phyloP scores from a whole-genome alignment of 1,139 yeast species.

The Yamadazyma spencermartinsiae region DNA sequence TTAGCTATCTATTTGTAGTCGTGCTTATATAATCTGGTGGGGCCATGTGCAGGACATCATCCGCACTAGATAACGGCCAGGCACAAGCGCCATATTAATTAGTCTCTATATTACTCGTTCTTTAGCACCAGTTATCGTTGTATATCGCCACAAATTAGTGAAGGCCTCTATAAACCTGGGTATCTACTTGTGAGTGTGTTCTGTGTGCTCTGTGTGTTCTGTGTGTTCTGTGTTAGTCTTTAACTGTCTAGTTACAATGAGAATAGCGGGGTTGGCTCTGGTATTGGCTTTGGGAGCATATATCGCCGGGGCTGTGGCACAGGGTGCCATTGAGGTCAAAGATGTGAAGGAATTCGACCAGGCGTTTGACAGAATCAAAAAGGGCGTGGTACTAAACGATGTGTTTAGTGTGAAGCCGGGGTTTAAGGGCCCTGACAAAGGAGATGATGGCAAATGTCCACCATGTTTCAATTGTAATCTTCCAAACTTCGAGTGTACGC shows the following conservation, averaged over 20 bases:
- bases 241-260: not conserved
- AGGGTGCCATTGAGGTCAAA: constrained; percentile 11
- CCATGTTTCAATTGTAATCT: constrained; percentile 93
- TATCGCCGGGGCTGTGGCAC: not conserved
- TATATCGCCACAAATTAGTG: too few relatives aligned
- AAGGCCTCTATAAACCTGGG: too few relatives aligned
- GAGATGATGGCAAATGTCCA: constrained; percentile 55
- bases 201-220: too few relatives aligned
- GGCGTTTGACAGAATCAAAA: constrained; percentile 28
- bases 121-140: too few relatives aligned
- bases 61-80: too few relatives aligned
- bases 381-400: constrained; percentile 26
- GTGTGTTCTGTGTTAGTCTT: not conserved
- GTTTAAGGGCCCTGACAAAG: constrained; percentile 12
- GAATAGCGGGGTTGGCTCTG: not conserved
- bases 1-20: too few relatives aligned
- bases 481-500: constrained; percentile 88
- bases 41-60: too few relatives aligned
- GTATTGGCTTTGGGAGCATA: not conserved
- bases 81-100: too few relatives aligned
- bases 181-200: too few relatives aligned
- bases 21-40: too few relatives aligned
- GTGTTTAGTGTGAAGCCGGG: constrained; percentile 24
- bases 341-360: constrained; percentile 16
- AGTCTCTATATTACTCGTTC: too few relatives aligned